These are phyloP conservation scores for Polychytrium aggregatum DNA, from an alignment of 192 early-diverging fungal genomes.

Conservation along the genomic window DNA sequence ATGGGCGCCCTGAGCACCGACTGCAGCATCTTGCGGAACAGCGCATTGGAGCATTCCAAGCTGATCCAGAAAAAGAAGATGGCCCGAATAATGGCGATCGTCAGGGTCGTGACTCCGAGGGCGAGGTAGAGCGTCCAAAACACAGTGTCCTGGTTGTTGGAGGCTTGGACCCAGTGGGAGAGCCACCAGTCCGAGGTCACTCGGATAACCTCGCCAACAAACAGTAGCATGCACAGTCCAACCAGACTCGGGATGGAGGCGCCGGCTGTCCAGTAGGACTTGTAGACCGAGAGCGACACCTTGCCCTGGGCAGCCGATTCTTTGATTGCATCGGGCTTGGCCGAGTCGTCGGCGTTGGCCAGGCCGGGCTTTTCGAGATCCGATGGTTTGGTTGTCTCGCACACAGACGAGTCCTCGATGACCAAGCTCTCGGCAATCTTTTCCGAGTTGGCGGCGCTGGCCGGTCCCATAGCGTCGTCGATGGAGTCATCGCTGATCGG, in stretches of 20 bases:
- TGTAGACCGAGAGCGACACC: slow-evolving; percentile 17
- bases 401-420: too few relatives aligned
- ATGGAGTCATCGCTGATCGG: too few relatives aligned
- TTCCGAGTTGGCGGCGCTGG: too few relatives aligned
- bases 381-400: too few relatives aligned
- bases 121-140: slow-evolving; percentile 34
- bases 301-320: too few relatives aligned
- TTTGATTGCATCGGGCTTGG: too few relatives aligned
- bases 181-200: slow-evolving; percentile 42
- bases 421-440: too few relatives aligned
- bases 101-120: slow-evolving; percentile 30
- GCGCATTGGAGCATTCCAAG: slow-evolving; percentile 13
- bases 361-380: too few relatives aligned
- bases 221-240: slow-evolving; percentile 18
- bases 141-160: too few relatives aligned
- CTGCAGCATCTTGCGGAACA: slow-evolving; percentile 31
- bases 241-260: slow-evolving; percentile 6
- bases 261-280: slow-evolving; percentile 26
- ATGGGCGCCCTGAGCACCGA: slow-evolving; percentile 36
- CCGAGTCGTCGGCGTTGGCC: too few relatives aligned
- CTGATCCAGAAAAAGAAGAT: slow-evolving; percentile 42
- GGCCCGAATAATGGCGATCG: slow-evolving; percentile 33
- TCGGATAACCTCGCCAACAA: slow-evolving; percentile 21
- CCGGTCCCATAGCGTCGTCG: too few relatives aligned
- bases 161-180: slow-evolving; percentile 26